These are phyloP conservation scores for Themeda triandra DNA, from an alignment of 176 grass and related monocot species.

Conservation along the genomic window DNA sequence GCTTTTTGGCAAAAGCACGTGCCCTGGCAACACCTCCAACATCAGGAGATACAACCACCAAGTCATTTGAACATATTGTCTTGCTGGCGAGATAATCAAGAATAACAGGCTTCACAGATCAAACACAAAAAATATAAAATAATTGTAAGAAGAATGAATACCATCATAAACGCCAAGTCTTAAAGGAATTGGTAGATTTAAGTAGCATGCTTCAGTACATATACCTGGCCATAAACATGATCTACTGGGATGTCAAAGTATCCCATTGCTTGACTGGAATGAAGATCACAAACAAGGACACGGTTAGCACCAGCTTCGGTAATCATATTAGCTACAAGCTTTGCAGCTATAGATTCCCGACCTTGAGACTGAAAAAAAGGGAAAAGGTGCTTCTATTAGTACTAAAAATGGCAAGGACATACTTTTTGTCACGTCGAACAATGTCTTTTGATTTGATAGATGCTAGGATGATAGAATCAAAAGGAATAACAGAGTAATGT, in stretches of 20 bases:
- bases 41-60: conserved; percentile 96
- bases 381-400: background rate
- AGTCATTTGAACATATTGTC: conserved; percentile 76
- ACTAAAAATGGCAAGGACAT: background rate
- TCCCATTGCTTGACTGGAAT: conserved; percentile 98
- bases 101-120: conserved; percentile 76
- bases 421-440: background rate
- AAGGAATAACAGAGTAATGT: background rate
- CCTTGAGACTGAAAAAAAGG: conserved; percentile 73
- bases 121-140: conserved; percentile 21
- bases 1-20: conserved; percentile 92
- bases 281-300: conserved; percentile 95
- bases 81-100: conserved; percentile 97
- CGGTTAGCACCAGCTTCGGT: conserved; percentile 98
- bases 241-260: conserved; percentile 98
- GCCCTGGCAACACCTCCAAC: conserved; percentile 94
- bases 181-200: conserved; percentile 3
- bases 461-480: background rate
- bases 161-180: conserved; percentile 13
- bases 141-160: conserved; percentile 9
- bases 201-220: conserved; percentile 24
- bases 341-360: conserved; percentile 97
- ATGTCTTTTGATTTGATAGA: background rate
- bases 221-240: conserved; percentile 98
- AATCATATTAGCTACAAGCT: conserved; percentile 99